A percentile compares a stretch with the other conserved stretches of the same genome.
Conservation (phyloP, 441 rosid genomes). For the Pelargonium australe region DNA sequence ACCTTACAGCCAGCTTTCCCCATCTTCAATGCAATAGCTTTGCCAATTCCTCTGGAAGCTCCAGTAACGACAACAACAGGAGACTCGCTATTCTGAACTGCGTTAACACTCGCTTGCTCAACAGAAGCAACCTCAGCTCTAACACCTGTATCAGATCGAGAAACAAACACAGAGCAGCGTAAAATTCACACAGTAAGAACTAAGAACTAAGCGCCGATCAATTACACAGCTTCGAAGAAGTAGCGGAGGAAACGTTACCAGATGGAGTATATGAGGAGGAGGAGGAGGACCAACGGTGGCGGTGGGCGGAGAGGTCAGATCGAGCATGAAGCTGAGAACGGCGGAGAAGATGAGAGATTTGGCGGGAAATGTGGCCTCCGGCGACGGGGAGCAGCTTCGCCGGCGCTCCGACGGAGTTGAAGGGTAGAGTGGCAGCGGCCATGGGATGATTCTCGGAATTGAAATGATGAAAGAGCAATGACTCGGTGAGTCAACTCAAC, state of each 20-base stretch:
- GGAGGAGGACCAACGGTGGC: not conserved
- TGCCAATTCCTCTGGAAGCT: constrained; percentile 96
- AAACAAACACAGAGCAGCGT: not conserved
- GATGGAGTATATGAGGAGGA: no score
- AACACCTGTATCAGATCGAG: constrained; percentile 30
- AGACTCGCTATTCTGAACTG: constrained; percentile 48
- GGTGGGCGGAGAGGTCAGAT: not conserved
- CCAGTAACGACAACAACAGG: constrained; percentile 86
- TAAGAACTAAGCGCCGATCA: not conserved
- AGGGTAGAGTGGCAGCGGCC: constrained; percentile 1
- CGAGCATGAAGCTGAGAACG: not conserved
- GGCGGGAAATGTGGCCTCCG: constrained; percentile 5
- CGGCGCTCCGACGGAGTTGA: not conserved
- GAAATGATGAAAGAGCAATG: no score
- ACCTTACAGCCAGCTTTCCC: constrained; percentile 94
- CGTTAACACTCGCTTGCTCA: constrained; percentile 39
- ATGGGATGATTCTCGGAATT: not conserved
- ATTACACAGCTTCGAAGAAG: not conserved
- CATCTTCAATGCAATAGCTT: constrained; percentile 70
- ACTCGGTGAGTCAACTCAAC: no score
- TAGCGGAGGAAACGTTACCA: not conserved
- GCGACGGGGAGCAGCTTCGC: not conserved
- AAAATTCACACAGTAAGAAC: not conserved
- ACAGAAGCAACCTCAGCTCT: constrained; percentile 56
- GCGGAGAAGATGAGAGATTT: constrained; percentile 1